Percentiles rank a stretch among this genome's conserved stretches.
Evolutionary conservation across 2,329 filamentous ascomycete genomes (phyloP).

Genomic region (Lecanoromycetidae sp.): DNA sequence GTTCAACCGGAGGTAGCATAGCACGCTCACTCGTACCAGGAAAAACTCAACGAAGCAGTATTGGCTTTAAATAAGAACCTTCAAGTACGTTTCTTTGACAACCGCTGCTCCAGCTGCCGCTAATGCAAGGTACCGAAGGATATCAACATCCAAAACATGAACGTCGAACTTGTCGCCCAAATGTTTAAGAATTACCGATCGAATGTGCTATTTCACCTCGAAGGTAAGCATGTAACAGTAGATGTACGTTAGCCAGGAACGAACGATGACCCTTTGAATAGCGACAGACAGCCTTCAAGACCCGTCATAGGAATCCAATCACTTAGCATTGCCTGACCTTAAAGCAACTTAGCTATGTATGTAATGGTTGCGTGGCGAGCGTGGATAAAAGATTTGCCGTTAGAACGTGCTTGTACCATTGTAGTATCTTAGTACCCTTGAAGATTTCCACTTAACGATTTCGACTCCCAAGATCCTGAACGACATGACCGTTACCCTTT

Average conservation of each 20-base stretch:
- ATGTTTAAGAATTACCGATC: slow-evolving; percentile 99
- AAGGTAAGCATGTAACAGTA: slow-evolving; percentile 50
- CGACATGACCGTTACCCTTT: no score
- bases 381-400: no score
- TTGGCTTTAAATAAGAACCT: slow-evolving; percentile 86
- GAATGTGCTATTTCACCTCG: slow-evolving; percentile 91
- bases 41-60: slow-evolving; percentile 92
- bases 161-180: slow-evolving; percentile 90
- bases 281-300: slow-evolving; percentile 76
- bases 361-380: no score
- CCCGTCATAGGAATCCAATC: slow-evolving; percentile 42
- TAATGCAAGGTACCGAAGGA: slow-evolving; percentile 45
- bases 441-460: no score
- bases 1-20: not conserved
- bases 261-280: slow-evolving; percentile 27
- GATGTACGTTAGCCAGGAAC: not conserved
- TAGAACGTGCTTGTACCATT: no score
- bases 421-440: no score
- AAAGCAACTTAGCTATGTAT: no score
- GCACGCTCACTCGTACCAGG: slow-evolving; percentile 40
- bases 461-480: no score
- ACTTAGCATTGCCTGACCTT: not conserved
- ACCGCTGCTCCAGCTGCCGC: not conserved
- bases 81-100: slow-evolving; percentile 44
- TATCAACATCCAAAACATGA: slow-evolving; percentile 98